phyloP scores from a whole-genome alignment of 495 filamentous ascomycete genomes.

The Penicillium canescens region DNA sequence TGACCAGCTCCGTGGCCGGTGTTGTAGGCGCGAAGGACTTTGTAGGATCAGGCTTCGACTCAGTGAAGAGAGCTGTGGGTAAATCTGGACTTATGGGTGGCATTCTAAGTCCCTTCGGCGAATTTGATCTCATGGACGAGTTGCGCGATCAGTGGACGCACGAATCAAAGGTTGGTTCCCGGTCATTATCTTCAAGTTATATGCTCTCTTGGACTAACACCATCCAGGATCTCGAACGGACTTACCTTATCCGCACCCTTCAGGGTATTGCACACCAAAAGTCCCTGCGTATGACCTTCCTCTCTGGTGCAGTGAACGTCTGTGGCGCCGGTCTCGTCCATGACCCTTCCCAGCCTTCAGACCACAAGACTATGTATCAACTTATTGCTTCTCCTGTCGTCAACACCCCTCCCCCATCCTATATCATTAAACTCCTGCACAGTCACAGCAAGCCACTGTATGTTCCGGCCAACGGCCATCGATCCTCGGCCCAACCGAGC shows the following conservation, averaged over 20 bases:
- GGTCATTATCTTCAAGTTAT: conserved; percentile 2
- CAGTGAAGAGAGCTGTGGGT: conserved; percentile 93
- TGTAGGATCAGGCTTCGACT: conserved; percentile 86
- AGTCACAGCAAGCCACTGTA: conserved; percentile 83
- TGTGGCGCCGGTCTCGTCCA: conserved; percentile 93
- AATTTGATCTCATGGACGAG: conserved; percentile 92
- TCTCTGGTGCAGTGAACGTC: conserved; percentile 88
- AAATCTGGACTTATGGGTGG: conserved; percentile 93
- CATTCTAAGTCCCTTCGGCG: conserved; percentile 94
- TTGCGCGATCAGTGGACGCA: conserved; percentile 97
- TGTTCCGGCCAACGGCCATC: conserved; percentile 86
- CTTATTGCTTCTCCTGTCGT: conserved; percentile 90
- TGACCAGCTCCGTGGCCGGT: conserved; percentile 89
- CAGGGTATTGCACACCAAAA: conserved; percentile 94
- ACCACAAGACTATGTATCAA: conserved; percentile 99
- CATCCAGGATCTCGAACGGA: conserved; percentile 81
- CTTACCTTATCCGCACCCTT: conserved; percentile 92
- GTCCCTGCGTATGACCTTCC: conserved; percentile 91
- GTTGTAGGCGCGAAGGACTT: conserved; percentile 92
- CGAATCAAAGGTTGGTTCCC: conserved; percentile 71
- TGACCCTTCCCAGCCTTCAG: conserved; percentile 83
- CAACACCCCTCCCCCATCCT: conserved; percentile 77
- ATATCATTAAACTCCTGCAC: conserved; percentile 90
- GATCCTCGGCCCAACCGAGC: conserved; percentile 52
- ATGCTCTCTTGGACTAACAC: background rate